Evolutionary conservation across 306 rosid genomes (phyloP).

Genomic region (Prunus campanulata): DNA sequence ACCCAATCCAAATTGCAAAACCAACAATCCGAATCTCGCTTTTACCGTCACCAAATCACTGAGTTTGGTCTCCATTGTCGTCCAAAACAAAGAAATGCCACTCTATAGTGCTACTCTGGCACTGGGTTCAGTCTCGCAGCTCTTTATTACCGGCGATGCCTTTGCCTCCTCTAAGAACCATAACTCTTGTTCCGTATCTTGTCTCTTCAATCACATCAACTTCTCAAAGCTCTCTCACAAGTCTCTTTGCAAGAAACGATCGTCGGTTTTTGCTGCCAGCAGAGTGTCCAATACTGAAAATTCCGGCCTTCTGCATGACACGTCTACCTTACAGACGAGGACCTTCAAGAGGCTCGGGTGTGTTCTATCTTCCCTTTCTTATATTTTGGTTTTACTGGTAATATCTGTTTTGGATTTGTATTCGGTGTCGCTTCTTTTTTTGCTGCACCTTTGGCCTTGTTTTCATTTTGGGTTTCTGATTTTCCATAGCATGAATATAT

Average conservation of each 20-base stretch:
- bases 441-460: too few relatives aligned
- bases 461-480: neutral
- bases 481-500: neutral
- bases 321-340: constrained; percentile 32
- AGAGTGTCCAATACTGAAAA: constrained; percentile 44
- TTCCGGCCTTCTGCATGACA: constrained; percentile 38
- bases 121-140: constrained; percentile 37
- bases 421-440: neutral
- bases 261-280: constrained; percentile 19
- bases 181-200: constrained; percentile 11
- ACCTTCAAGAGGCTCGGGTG: constrained; percentile 59
- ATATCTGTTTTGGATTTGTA: neutral
- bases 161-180: neutral
- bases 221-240: constrained; percentile 34
- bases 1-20: neutral
- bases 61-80: neutral
- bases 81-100: constrained; percentile 33
- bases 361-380: constrained; percentile 12
- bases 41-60: too few relatives aligned
- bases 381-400: neutral
- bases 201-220: constrained; percentile 5
- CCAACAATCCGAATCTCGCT: neutral
- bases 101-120: constrained; percentile 38
- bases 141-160: constrained; percentile 30
- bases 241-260: constrained; percentile 22